A percentile compares a stretch with the other conserved stretches of the same genome.
Evolutionary conservation across 164 flowering plant species (phyloP).

Genomic region (Amborella trichopoda): DNA sequence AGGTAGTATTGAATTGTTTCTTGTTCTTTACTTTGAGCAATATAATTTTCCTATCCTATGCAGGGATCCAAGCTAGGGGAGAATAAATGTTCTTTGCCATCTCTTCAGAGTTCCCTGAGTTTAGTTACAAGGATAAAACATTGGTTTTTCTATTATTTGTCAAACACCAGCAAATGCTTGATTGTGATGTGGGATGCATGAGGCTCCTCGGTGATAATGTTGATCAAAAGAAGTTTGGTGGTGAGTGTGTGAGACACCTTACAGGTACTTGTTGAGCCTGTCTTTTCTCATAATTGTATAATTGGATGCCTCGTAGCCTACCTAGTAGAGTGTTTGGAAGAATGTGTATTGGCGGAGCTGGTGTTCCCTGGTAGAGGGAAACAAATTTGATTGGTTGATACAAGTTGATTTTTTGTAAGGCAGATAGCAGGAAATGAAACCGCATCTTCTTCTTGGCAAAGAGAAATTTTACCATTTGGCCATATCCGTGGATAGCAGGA

Average conservation of each 20-base stretch:
- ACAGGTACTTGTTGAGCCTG: no score
- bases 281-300: no score
- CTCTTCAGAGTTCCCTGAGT: constrained; percentile 82
- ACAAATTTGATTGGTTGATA: no score
- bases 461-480: no score
- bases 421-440: no score
- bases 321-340: no score
- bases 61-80: constrained; percentile 90
- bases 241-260: constrained; percentile 93
- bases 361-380: no score
- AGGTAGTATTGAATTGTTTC: not conserved
- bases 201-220: constrained; percentile 79
- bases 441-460: no score
- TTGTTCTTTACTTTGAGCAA: not conserved
- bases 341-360: no score
- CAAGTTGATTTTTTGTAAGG: no score
- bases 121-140: constrained; percentile 85
- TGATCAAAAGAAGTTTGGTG: constrained; percentile 91
- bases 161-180: constrained; percentile 93
- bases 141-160: constrained; percentile 88
- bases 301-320: no score
- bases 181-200: constrained; percentile 99
- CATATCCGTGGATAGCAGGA: no score
- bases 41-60: not conserved
- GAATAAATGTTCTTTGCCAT: constrained; percentile 87